Percentiles rank a stretch among this genome's conserved stretches.
Conservation (phyloP, 345 rosid species). For the Kernera saxatilis region DNA sequence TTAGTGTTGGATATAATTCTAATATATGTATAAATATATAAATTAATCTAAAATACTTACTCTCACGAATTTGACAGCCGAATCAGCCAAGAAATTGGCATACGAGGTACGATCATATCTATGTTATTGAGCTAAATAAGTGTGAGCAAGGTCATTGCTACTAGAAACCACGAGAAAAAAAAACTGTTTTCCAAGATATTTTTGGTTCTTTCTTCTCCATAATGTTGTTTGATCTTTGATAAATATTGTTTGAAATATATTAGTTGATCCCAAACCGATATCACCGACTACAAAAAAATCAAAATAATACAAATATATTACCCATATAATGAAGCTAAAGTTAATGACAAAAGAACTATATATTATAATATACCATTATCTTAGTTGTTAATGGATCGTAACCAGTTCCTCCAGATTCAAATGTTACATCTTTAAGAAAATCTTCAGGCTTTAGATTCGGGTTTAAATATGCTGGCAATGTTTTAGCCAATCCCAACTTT, state of each 20-base stretch:
- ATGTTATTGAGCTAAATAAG: too few relatives aligned
- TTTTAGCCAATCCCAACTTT: too few relatives aligned
- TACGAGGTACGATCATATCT: too few relatives aligned
- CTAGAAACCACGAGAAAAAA: slow-evolving; percentile 29
- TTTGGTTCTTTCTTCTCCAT: slow-evolving; percentile 41
- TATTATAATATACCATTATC: slow-evolving; percentile 26
- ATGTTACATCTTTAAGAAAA: slow-evolving; percentile 50
- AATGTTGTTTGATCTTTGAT: slow-evolving; percentile 25
- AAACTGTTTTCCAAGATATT: slow-evolving; percentile 31
- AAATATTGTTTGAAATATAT: slow-evolving; percentile 40
- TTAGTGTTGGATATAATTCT: not conserved
- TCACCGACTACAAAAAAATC: slow-evolving; percentile 13
- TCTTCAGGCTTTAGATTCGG: slow-evolving; percentile 33
- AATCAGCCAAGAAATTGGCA: too few relatives aligned
- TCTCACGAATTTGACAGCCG: slow-evolving; percentile 38
- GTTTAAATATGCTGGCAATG: slow-evolving; percentile 48
- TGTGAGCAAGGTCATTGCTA: too few relatives aligned
- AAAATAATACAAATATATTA: not conserved
- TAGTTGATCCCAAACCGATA: slow-evolving; percentile 35
- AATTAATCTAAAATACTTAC: slow-evolving; percentile 13
- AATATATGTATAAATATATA: not conserved
- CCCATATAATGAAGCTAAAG: not conserved
- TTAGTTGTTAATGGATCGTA: slow-evolving; percentile 50
- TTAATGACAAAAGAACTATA: too few relatives aligned
- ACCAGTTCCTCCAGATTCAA: slow-evolving; percentile 60